Conservation (phyloP, 768 basidiomycete genomes). For the Pisolithus albus region DNA sequence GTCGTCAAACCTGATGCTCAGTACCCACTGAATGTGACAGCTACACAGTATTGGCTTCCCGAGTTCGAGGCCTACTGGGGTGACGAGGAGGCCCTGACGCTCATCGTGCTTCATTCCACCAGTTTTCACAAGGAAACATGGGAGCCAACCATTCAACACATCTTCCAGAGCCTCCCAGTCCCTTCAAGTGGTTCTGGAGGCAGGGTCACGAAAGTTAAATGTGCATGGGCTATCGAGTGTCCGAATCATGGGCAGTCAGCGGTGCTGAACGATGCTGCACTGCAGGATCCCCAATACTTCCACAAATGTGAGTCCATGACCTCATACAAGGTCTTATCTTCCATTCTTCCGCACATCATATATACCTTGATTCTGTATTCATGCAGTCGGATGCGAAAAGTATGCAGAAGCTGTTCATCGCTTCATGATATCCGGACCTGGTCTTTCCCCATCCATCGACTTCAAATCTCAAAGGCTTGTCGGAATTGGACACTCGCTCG, state of each 20-base stretch:
- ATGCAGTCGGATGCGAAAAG: conserved; percentile 54
- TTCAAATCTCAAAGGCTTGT: conserved; percentile 47
- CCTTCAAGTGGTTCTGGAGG: neutral
- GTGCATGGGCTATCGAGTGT: conserved; percentile 62
- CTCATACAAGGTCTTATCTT: conserved; percentile 1
- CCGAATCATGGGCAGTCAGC: conserved; percentile 68
- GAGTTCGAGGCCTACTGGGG: conserved; percentile 30
- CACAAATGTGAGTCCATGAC: conserved; percentile 36
- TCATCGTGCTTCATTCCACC: conserved; percentile 61
- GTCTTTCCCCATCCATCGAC: conserved; percentile 36
- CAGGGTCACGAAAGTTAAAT: conserved; percentile 18
- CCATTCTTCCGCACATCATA: neutral
- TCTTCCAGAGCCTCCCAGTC: conserved; percentile 34
- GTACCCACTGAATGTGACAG: conserved; percentile 47
- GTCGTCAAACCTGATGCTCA: conserved; percentile 32
- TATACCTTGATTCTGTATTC: neutral
- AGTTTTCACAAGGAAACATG: conserved; percentile 73
- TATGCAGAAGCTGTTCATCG: conserved; percentile 54
- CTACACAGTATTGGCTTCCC: conserved; percentile 50
- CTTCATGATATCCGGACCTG: conserved; percentile 42
- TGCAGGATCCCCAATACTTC: conserved; percentile 39
- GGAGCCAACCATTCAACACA: conserved; percentile 49
- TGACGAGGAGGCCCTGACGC: conserved; percentile 43
- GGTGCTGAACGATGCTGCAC: conserved; percentile 41
- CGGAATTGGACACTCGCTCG: conserved; percentile 64